Conservation (phyloP, 2,329 filamentous ascomycete species). For the Xylariaceae sp. region DNA sequence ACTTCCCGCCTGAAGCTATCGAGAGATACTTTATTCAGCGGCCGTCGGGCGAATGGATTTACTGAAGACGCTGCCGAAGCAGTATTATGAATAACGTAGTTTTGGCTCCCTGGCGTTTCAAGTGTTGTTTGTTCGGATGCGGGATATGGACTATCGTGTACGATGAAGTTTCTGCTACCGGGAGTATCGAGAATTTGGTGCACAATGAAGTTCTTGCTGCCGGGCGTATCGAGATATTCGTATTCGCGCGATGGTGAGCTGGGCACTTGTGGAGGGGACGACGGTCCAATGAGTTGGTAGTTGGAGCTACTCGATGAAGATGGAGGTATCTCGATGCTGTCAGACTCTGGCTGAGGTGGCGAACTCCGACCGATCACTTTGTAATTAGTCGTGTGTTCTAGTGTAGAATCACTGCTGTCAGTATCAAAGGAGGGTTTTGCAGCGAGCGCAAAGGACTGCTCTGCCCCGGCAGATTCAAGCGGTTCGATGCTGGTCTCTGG, state of each 20-base stretch:
- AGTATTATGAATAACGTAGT: conserved; percentile 52
- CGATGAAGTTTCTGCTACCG: conserved; percentile 14
- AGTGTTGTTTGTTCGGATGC: conserved; percentile 25
- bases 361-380: conserved; percentile 49
- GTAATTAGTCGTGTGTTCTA: conserved; percentile 49
- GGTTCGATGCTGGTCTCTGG: conserved; percentile 25
- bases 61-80: conserved; percentile 38
- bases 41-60: conserved; percentile 25
- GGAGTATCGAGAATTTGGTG: conserved; percentile 24
- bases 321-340: conserved; percentile 38
- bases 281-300: conserved; percentile 46
- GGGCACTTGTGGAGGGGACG: conserved; percentile 44
- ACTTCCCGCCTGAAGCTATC: conserved; percentile 31
- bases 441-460: conserved; percentile 20
- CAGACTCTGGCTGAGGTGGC: conserved; percentile 35
- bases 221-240: conserved; percentile 27
- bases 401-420: conserved; percentile 39
- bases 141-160: conserved; percentile 12
- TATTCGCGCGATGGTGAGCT: conserved; percentile 28
- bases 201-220: neutral
- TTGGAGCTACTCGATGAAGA: conserved; percentile 47
- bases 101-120: conserved; percentile 36
- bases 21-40: conserved; percentile 30
- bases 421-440: conserved; percentile 39
- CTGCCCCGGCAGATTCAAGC: conserved; percentile 7